Conservation (phyloP, 306 rosid genomes). For the Pterocarpus santalinus region DNA sequence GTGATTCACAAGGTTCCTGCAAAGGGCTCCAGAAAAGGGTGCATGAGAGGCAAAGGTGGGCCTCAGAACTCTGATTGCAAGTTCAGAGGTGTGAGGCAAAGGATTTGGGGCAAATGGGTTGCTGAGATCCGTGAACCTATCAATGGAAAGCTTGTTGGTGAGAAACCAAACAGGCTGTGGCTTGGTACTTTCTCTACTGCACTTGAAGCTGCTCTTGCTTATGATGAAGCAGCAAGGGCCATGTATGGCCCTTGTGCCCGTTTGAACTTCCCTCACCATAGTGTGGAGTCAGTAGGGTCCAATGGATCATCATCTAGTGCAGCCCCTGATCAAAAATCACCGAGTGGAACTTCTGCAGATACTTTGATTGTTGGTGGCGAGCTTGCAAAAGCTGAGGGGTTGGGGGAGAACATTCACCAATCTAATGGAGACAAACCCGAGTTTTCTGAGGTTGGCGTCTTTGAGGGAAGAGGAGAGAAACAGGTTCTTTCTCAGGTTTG, state of each 20-base stretch:
- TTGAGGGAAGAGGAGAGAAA: conserved; percentile 39
- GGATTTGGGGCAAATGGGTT: conserved; percentile 98
- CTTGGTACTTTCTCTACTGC: conserved; percentile 94
- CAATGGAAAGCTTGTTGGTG: conserved; percentile 25
- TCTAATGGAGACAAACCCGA: conserved; percentile 20
- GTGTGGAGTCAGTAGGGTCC: conserved; percentile 9
- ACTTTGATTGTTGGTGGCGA: conserved; percentile 19
- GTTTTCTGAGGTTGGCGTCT: conserved; percentile 22
- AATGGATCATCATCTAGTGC: conserved; percentile 36
- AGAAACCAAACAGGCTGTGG: conserved; percentile 75
- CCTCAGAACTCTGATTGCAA: conserved; percentile 78
- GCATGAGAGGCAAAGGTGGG: conserved; percentile 96
- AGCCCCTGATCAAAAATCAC: conserved; percentile 24
- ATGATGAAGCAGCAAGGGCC: conserved; percentile 86
- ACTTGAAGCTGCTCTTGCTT: conserved; percentile 81
- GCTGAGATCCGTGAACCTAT: conserved; percentile 87
- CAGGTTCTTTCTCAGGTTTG: conserved; percentile 11
- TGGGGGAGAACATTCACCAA: conserved; percentile 6
- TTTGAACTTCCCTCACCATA: conserved; percentile 67
- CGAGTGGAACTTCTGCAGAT: conserved; percentile 28
- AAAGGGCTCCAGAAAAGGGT: conserved; percentile 84
- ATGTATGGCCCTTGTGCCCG: conserved; percentile 80
- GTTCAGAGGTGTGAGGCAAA: conserved; percentile 89
- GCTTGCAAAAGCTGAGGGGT: conserved; percentile 31
- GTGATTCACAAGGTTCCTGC: conserved; percentile 56